phyloP scores from a whole-genome alignment of 176 grass and related monocot species.

The Eragrostis nindensis region DNA sequence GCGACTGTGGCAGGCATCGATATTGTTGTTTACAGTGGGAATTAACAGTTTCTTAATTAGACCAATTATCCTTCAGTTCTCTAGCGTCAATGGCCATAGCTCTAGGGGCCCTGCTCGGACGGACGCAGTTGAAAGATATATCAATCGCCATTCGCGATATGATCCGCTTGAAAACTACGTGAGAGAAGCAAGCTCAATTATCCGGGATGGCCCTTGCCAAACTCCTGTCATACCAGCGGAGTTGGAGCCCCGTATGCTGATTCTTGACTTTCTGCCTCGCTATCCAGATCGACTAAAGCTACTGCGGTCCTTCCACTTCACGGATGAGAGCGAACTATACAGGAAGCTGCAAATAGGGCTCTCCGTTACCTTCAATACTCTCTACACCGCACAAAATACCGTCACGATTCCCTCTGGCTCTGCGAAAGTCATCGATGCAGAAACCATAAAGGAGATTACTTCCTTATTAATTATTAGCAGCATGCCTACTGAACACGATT shows the following conservation, averaged over 20 bases:
- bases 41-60: not conserved
- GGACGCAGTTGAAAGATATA: too few species aligned
- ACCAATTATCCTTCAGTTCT: too few species aligned
- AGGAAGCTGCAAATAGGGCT: fast-evolving
- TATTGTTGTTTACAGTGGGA: not conserved
- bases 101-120: too few species aligned
- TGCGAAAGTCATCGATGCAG: too few species aligned
- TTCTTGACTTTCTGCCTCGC: not conserved
- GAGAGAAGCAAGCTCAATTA: not conserved
- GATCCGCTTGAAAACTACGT: not conserved
- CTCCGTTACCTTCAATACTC: not conserved
- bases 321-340: too few species aligned
- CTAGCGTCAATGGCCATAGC: not conserved
- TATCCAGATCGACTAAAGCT: not conserved
- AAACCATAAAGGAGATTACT: too few species aligned
- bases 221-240: too few species aligned
- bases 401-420: too few species aligned
- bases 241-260: not conserved
- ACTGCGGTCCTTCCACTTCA: not conserved
- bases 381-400: not conserved
- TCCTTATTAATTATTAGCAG: too few species aligned
- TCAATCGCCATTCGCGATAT: not conserved
- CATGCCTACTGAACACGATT: too few species aligned
- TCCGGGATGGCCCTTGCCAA: too few species aligned
- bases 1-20: not conserved